phyloP scores from a whole-genome alignment of 306 rosid species.

The Cucumis hystrix region DNA sequence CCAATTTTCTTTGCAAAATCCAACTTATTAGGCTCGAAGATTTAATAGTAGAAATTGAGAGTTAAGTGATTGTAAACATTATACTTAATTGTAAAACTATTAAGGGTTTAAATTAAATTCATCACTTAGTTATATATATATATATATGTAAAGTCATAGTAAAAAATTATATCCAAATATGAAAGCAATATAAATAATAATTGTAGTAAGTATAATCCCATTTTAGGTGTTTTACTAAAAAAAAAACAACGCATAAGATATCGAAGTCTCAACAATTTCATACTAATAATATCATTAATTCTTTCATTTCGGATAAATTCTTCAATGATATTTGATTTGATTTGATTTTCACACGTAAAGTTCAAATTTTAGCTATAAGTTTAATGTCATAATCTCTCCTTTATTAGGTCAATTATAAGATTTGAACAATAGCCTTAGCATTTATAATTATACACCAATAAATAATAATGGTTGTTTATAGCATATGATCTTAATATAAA shows the following conservation, averaged over 20 bases:
- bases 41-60: too few relatives aligned
- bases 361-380: neutral
- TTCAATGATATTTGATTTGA: neutral
- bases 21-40: too few relatives aligned
- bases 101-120: too few relatives aligned
- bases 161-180: too few relatives aligned
- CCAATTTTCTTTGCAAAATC: too few relatives aligned
- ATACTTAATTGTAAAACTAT: too few relatives aligned
- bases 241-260: neutral
- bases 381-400: conserved; percentile 5
- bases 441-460: neutral
- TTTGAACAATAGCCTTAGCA: neutral
- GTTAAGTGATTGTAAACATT: too few relatives aligned
- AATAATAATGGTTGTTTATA: neutral
- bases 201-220: neutral
- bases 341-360: neutral
- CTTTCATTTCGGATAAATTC: neutral
- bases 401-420: neutral
- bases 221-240: neutral
- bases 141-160: too few relatives aligned
- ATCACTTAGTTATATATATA: too few relatives aligned
- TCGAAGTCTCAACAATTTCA: neutral
- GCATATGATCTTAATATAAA: neutral
- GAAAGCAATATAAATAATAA: neutral
- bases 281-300: neutral